Evolutionary conservation across 148 eudicot genomes (phyloP), one percentile per base, ranked within the genome.

Genomic region (Heliamphora exappendiculata): DNA sequence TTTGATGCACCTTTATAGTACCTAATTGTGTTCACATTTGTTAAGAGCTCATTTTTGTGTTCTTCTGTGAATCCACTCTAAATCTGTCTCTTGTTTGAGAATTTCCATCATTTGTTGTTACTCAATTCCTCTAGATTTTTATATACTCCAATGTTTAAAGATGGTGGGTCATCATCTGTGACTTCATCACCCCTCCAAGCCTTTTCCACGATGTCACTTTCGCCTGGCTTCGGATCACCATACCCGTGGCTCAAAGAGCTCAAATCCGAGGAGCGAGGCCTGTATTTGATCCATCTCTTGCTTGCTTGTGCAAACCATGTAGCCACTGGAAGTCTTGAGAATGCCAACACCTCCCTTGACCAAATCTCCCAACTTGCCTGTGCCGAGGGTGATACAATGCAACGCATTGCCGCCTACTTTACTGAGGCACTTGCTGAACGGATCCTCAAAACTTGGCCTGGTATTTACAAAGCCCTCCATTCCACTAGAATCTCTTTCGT

Each of bases 361-460:
- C 93, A 91, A 84, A 92, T 92, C 39, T 91, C 98, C 13, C 93
- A 89, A 7, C 90, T 95, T 8, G 88, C 97, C 16, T 67, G 97
- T 5, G 92, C 98, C 19, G 87, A 88, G 37, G 98, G 98, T 3
- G 98, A 95, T 82, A 92, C 98, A 2, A 92, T 95, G 98, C 98
- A 95, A 81, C 86, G 98, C 17, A 95, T 94, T 13, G 97, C 98
- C 5, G 82, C 98, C 19, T 92, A 95, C 78, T 95, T 95, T 59
- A 84, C 97, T 1, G 96, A 92, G 81, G 91, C 98, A n/a, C 85
- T 95, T 0, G 93, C 94, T 11, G 94, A 95, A 20, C 84, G 91
- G 79, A 83, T 88, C 53, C 88, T 95, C 12, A 89, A 88, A 77
- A 77, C 87, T 60, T 95, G 96, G 98, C 94, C 96, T 49, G 98